Percentiles rank a stretch among this genome's conserved stretches.
These are phyloP conservation scores for Echites panduratus DNA, from an alignment of 257 asterid species.

Conservation along the genomic window DNA sequence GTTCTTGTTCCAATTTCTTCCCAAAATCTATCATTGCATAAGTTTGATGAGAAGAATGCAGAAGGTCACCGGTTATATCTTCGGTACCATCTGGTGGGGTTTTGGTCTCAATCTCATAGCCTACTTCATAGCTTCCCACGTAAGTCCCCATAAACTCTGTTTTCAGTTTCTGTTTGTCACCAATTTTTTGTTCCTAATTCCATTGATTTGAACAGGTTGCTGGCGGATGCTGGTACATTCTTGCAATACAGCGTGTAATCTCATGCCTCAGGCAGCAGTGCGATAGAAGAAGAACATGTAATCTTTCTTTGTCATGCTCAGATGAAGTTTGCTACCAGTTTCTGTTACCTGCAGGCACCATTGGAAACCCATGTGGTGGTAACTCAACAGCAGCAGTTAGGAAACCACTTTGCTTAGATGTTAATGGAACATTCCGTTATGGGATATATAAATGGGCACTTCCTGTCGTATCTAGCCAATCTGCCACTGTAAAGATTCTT, in stretches of 20 bases:
- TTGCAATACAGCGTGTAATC: constrained; percentile 77
- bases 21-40: constrained; percentile 81
- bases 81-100: constrained; percentile 99
- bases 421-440: constrained; percentile 64
- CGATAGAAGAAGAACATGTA: constrained; percentile 32
- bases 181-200: background rate
- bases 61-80: constrained; percentile 79
- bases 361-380: constrained; percentile 60
- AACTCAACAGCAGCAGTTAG: constrained; percentile 33
- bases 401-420: constrained; percentile 58
- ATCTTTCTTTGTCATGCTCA: constrained; percentile 58
- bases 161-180: background rate
- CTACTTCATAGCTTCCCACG: constrained; percentile 94
- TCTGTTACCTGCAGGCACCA: constrained; percentile 36
- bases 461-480: constrained; percentile 78
- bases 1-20: constrained; percentile 82
- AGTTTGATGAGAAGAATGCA: constrained; percentile 81
- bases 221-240: constrained; percentile 97
- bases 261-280: constrained; percentile 76
- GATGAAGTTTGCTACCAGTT: constrained; percentile 76
- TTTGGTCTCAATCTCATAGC: constrained; percentile 91
- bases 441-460: constrained; percentile 92
- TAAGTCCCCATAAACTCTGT: constrained; percentile 22
- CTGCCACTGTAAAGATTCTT: constrained; percentile 70
- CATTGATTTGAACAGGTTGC: constrained; percentile 49